Evolutionary conservation across 371 early-diverging fungal genomes (phyloP), one percentile per base, ranked within the genome.

Genomic region (Circinella umbellata): DNA sequence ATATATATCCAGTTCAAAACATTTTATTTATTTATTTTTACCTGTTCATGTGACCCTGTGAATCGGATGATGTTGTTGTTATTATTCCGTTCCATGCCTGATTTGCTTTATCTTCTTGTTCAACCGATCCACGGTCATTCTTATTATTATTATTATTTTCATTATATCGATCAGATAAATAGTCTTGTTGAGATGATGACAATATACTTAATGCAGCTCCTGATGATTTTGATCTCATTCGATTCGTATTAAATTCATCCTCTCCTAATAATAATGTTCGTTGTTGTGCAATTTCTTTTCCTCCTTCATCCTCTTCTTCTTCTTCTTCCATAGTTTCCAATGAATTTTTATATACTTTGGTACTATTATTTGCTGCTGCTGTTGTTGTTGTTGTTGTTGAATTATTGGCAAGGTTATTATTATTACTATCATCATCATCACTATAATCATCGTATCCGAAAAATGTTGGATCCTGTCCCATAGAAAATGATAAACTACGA

Each of bases 401-500:
- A 27, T 51, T 35, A 49, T 49, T 35, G 0, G 51, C 7, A 5
- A 1, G 51, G 51, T 17, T 51, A 15, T 5, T 51, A 5, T 51
- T 8, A 15, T 51, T 51, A 47, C 15, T 47, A 54, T 57, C 57
- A 57, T 35, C 37, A 59, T 68, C 69, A 46, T 82, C 77, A 35
- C 76, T 71, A 27, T 73, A 74, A 54, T 82, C 81, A 62, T 74
- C 76, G 54, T 84, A 84, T 4, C 82, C 84, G 67, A 84, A 84
- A 51, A 74, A 76, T 1, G 80, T 64, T 10, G 79, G 76, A 59
- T 82, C 81, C 62, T 84, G 82, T 10, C 85, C 85, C 75, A 84
- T 79, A 3, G 85, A 82, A 64, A 82, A 84, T 10, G 85, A 84
- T 8, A 82, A 59, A 66, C 85, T 84, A 35, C 85, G 81, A 4